Conservation (phyloP, 2,329 filamentous ascomycete genomes). For the Calonectria hawksworthii region DNA sequence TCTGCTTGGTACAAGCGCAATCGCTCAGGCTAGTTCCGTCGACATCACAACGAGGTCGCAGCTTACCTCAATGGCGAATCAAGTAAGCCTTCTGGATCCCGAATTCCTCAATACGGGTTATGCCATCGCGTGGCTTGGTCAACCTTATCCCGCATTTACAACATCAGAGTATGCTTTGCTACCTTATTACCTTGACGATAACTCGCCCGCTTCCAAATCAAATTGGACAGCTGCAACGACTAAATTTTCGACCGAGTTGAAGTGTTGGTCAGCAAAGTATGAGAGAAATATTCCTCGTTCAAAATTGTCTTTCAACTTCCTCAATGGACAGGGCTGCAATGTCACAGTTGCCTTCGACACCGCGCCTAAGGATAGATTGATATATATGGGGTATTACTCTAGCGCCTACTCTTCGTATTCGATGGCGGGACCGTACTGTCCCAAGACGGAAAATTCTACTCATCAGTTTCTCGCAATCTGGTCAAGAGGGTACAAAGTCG, state of each 20-base stretch:
- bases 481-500: conserved; percentile 1
- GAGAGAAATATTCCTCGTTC: not conserved
- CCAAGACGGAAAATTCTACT: conserved; percentile 36
- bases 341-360: conserved; percentile 33
- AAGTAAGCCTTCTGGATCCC: conserved; percentile 44
- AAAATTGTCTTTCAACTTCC: conserved; percentile 42
- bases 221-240: conserved; percentile 49
- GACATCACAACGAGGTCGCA: conserved; percentile 22
- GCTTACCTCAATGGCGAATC: conserved; percentile 39
- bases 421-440: conserved; percentile 52
- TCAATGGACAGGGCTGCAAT: conserved; percentile 56
- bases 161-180: conserved; percentile 56
- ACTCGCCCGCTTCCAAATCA: conserved; percentile 8
- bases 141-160: conserved; percentile 60
- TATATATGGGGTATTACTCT: conserved; percentile 60
- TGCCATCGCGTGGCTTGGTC: conserved; percentile 60
- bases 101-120: conserved; percentile 61
- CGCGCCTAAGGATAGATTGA: conserved; percentile 45
- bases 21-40: conserved; percentile 38
- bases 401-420: conserved; percentile 49
- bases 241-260: conserved; percentile 53
- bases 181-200: conserved; percentile 53
- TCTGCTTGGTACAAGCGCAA: conserved; percentile 60
- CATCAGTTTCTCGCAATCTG: conserved; percentile 56
- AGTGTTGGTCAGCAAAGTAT: conserved; percentile 52